These are phyloP conservation scores for Calophaca sinica DNA, from an alignment of 306 rosid genomes.

Conservation along the genomic window DNA sequence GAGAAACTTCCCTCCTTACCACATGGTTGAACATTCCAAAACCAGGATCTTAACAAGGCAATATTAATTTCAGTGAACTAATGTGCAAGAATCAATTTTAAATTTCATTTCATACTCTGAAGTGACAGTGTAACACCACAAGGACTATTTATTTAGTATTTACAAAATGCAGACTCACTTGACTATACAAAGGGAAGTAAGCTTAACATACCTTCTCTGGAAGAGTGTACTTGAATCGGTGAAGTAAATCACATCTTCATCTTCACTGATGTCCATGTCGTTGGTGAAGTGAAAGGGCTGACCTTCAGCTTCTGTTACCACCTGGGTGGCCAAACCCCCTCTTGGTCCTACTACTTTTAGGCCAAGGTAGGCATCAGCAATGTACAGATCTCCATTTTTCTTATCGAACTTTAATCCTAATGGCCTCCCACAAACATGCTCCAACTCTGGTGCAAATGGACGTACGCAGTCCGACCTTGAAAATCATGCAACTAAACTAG, in stretches of 20 bases:
- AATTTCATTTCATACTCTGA: conserved; percentile 32
- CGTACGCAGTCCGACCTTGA: conserved; percentile 70
- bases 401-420: conserved; percentile 77
- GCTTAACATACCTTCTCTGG: conserved; percentile 72
- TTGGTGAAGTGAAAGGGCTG: conserved; percentile 78
- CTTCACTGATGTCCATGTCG: conserved; percentile 81
- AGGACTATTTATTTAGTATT: conserved; percentile 18
- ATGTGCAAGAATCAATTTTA: conserved; percentile 12
- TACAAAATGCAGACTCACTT: conserved; percentile 23
- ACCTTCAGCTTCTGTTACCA: conserved; percentile 77
- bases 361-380: conserved; percentile 93
- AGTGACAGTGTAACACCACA: conserved; percentile 2
- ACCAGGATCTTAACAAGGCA: background rate
- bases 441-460: conserved; percentile 86
- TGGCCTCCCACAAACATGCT: conserved; percentile 93
- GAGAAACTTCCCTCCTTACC: background rate
- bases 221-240: conserved; percentile 73
- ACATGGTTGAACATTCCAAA: conserved; percentile 11
- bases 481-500: conserved; percentile 33
- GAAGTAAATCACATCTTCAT: conserved; percentile 74
- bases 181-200: background rate
- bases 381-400: conserved; percentile 81
- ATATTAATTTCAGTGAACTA: conserved; percentile 15
- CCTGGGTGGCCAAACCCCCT: conserved; percentile 82
- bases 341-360: conserved; percentile 81